phyloP scores from a whole-genome alignment of 1,284 basidiomycete species.

The Amylostereum areolatum region DNA sequence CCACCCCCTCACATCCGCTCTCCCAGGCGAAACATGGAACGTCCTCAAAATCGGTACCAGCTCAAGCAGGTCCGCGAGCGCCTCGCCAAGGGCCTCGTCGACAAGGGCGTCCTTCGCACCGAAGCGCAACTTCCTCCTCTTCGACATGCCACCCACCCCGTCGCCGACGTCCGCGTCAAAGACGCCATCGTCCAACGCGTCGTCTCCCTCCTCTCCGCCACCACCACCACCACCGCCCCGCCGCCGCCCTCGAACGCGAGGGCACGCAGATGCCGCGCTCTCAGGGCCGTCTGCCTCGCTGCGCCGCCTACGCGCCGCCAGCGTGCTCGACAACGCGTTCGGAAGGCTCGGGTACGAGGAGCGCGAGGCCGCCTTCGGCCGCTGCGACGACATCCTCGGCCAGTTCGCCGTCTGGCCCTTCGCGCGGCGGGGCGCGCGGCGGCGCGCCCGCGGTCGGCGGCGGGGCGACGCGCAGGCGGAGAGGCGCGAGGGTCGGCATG shows the following conservation, averaged over 20 bases:
- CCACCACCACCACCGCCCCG: slow-evolving; percentile 78
- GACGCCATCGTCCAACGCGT: slow-evolving; percentile 77
- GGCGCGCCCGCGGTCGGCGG: too few species aligned
- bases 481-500: slow-evolving; percentile 46
- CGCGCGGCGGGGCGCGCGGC: slow-evolving; percentile 49
- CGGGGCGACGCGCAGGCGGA: slow-evolving; percentile 29
- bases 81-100: slow-evolving; percentile 93
- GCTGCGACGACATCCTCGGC: slow-evolving; percentile 87
- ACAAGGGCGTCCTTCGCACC: slow-evolving; percentile 95
- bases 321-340: slow-evolving; percentile 92
- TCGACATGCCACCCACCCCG: slow-evolving; percentile 96
- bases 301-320: slow-evolving; percentile 87
- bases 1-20: slow-evolving; percentile 1
- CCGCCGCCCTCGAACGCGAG: slow-evolving; percentile 67
- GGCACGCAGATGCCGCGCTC: slow-evolving; percentile 74
- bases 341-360: slow-evolving; percentile 84
- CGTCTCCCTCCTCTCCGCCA: slow-evolving; percentile 73
- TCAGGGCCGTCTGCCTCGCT: slow-evolving; percentile 80
- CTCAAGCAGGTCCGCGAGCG: slow-evolving; percentile 96
- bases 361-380: slow-evolving; percentile 82
- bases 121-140: slow-evolving; percentile 95
- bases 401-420: slow-evolving; percentile 92
- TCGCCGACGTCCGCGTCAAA: slow-evolving; percentile 87
- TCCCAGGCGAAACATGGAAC: slow-evolving; percentile 93
- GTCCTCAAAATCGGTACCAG: slow-evolving; percentile 98